Conservation (phyloP, 331 rosid genomes). For the Malus hybrid region DNA sequence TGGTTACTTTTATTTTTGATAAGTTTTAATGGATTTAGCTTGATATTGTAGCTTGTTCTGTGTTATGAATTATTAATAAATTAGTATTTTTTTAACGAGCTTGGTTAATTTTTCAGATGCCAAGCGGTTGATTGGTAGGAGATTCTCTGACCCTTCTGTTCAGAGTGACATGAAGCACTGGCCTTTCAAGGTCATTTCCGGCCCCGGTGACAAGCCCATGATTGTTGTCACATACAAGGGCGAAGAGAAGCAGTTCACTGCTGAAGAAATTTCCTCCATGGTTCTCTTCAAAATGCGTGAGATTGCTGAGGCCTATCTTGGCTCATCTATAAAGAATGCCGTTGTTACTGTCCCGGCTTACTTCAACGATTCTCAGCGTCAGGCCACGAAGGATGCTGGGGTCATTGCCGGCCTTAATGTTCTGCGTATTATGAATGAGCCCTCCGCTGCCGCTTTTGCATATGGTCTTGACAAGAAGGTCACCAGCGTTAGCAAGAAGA, state of each 20-base stretch:
- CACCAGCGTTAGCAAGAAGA: slow-evolving; percentile 59
- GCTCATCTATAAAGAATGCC: slow-evolving; percentile 48
- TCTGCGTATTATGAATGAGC: slow-evolving; percentile 62
- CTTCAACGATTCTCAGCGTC: slow-evolving; percentile 72
- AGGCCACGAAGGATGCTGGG: slow-evolving; percentile 74
- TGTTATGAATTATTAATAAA: too few relatives aligned
- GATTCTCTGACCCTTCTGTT: slow-evolving; percentile 50
- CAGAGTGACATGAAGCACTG: slow-evolving; percentile 67
- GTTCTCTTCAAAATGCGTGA: slow-evolving; percentile 68
- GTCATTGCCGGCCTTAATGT: slow-evolving; percentile 68
- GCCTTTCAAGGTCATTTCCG: slow-evolving; percentile 65
- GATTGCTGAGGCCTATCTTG: slow-evolving; percentile 75
- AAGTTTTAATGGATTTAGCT: neutral
- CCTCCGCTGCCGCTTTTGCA: slow-evolving; percentile 72
- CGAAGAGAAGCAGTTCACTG: slow-evolving; percentile 60
- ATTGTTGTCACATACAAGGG: slow-evolving; percentile 57
- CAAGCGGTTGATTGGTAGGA: slow-evolving; percentile 69
- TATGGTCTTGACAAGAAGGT: slow-evolving; percentile 80
- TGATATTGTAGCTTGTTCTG: neutral
- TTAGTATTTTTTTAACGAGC: neutral
- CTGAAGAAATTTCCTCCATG: slow-evolving; percentile 77
- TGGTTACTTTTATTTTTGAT: too few relatives aligned
- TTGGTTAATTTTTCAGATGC: slow-evolving; percentile 37
- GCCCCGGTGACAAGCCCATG: slow-evolving; percentile 65
- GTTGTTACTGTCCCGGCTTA: slow-evolving; percentile 76